Evolutionary conservation across 495 filamentous ascomycete genomes (phyloP).

Genomic region (Tuber melanosporum): DNA sequence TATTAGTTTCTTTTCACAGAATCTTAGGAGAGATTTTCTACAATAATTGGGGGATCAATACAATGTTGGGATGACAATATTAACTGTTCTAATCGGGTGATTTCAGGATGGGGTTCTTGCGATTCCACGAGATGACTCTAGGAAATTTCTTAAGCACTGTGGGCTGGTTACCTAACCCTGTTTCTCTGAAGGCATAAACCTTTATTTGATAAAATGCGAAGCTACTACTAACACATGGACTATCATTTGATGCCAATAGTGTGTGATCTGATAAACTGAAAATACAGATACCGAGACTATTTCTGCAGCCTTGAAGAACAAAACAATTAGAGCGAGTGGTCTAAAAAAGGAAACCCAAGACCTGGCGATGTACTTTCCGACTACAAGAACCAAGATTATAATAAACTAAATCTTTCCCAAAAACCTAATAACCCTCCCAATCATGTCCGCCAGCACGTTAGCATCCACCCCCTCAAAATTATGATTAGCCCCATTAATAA

Average conservation of each 20-base stretch:
- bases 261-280: background rate
- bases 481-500: conserved; percentile 58
- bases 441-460: conserved; percentile 49
- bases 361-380: background rate
- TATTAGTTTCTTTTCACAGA: conserved; percentile 5
- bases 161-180: background rate
- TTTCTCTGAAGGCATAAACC: background rate
- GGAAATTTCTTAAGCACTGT: background rate
- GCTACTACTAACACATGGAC: background rate
- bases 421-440: conserved; percentile 54
- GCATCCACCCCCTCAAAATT: conserved; percentile 51
- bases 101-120: background rate
- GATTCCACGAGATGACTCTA: background rate
- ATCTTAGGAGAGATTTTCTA: background rate
- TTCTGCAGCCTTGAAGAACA: background rate
- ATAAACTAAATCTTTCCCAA: conserved; percentile 41
- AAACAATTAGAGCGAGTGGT: background rate
- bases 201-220: background rate
- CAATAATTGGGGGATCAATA: background rate
- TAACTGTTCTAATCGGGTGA: background rate
- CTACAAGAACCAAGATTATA: background rate
- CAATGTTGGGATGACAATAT: background rate
- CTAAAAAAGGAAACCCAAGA: background rate
- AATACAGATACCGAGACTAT: background rate
- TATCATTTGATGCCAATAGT: background rate